Evolutionary conservation across 1,139 yeast genomes (phyloP), one percentile per base, ranked within the genome.

Genomic region (Saccharomyces hybrid): DNA sequence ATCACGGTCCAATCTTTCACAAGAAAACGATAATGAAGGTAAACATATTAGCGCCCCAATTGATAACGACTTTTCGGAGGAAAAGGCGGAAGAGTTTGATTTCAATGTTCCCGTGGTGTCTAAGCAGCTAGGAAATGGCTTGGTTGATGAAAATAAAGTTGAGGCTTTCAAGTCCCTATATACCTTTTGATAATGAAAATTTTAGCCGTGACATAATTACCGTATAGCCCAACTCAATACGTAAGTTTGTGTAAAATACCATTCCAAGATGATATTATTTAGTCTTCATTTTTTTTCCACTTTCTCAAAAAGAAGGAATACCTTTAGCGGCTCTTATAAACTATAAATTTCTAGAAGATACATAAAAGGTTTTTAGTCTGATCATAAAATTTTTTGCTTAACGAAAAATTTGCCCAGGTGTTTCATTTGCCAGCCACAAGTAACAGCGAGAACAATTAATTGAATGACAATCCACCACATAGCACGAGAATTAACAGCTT

Each of bases 401-500:
- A 81, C 79, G 65, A 84, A 84, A 73, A 84, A 83, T 23, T 82
- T 73, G 62, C 82, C 79, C 57, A 84, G 72, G 56, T 82, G 86
- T 58, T 78, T 74, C 66, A 84, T 69, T 70, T 86, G 93, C 84
- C 88, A 86, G 42, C 80, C 75, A 60, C 91, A 83, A n/a, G 85
- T 80, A 26, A 73, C 73, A 19, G 80, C 77, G 49, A 85, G 72
- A 1, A 81, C 83, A 51, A 78, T 61, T 42, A 83, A 61, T 70
- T 86, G 91, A 52, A 86, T 69, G 34, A 85, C 61, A 54, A 86
- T 78, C 88, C 89, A 85, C 65, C 78, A 71, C 52, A 83, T 78
- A 16, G 84, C 88, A 47, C 80, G 78, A 9, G 83, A 77, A 65
- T 85, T 84, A 7, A 86, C 84, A 16, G 76, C 60, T 68, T 86